Evolutionary conservation across 352 stramenopile species (phyloP).

Genomic region (Globisporangium cylindrosporum): DNA sequence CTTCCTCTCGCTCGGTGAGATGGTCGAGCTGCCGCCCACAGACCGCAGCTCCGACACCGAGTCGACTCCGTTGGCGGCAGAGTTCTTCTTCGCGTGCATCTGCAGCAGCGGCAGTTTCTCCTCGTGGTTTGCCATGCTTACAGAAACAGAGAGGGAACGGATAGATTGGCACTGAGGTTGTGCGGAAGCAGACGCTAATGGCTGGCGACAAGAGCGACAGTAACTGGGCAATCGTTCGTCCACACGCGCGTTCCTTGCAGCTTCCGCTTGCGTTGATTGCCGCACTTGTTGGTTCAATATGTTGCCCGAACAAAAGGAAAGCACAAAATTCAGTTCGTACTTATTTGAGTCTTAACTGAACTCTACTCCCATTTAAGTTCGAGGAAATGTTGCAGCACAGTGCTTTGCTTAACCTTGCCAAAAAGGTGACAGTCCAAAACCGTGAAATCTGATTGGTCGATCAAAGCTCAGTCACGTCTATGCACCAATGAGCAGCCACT

Average conservation of each 20-base stretch:
- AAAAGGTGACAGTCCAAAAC: conserved; percentile 7
- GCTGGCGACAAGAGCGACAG: background rate
- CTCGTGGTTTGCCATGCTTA: background rate
- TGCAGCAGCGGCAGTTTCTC: conserved; percentile 13
- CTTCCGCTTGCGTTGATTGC: background rate
- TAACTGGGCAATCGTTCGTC: background rate
- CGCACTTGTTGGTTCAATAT: background rate
- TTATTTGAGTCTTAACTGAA: background rate
- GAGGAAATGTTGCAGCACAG: background rate
- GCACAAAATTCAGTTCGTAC: background rate
- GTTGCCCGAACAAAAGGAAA: background rate
- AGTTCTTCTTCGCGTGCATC: background rate
- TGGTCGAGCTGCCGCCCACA: background rate
- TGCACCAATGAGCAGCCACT: background rate
- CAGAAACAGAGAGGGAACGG: no score
- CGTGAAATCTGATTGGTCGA: background rate
- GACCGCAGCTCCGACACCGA: background rate
- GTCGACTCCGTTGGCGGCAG: background rate
- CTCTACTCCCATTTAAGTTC: background rate
- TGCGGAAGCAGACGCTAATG: background rate
- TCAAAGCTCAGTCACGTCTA: conserved; percentile 4
- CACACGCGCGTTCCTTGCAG: conserved; percentile 1
- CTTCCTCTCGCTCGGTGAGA: conserved; percentile 4
- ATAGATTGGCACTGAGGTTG: background rate
- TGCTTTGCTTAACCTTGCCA: background rate